These are phyloP conservation scores for Prunus mongolica DNA, from an alignment of 306 rosid species.

Conservation along the genomic window DNA sequence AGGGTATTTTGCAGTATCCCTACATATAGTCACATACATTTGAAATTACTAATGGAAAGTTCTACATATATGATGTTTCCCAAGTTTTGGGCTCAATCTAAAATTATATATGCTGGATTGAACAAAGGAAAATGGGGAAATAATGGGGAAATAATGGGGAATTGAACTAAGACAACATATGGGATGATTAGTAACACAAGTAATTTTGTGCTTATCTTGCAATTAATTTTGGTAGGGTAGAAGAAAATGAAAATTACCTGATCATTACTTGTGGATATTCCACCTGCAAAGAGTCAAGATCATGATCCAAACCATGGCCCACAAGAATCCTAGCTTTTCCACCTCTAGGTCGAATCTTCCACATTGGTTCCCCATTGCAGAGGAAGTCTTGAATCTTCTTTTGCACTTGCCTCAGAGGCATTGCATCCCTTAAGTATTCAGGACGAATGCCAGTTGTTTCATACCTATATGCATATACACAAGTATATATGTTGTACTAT, in stretches of 20 bases:
- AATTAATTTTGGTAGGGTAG: background rate
- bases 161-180: background rate
- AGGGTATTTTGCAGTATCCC: slow-evolving; percentile 95
- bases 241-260: slow-evolving; percentile 40
- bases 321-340: slow-evolving; percentile 84
- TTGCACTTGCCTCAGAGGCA: slow-evolving; percentile 64
- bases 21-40: slow-evolving; percentile 11
- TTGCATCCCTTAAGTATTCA: slow-evolving; percentile 83
- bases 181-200: too few species aligned
- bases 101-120: too few species aligned
- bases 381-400: slow-evolving; percentile 84
- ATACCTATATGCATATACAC: slow-evolving; percentile 41
- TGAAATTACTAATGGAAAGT: background rate
- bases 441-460: slow-evolving; percentile 86
- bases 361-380: slow-evolving; percentile 81
- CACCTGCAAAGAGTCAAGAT: slow-evolving; percentile 71
- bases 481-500: background rate
- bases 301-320: slow-evolving; percentile 82
- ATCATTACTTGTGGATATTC: slow-evolving; percentile 60
- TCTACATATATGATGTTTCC: background rate
- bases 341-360: slow-evolving; percentile 63
- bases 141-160: too few species aligned
- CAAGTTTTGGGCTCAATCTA: too few species aligned
- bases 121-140: too few species aligned
- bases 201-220: too few species aligned